Evolutionary conservation across 2,329 filamentous ascomycete species (phyloP).

Genomic region (Cercospora zeae-maydis): DNA sequence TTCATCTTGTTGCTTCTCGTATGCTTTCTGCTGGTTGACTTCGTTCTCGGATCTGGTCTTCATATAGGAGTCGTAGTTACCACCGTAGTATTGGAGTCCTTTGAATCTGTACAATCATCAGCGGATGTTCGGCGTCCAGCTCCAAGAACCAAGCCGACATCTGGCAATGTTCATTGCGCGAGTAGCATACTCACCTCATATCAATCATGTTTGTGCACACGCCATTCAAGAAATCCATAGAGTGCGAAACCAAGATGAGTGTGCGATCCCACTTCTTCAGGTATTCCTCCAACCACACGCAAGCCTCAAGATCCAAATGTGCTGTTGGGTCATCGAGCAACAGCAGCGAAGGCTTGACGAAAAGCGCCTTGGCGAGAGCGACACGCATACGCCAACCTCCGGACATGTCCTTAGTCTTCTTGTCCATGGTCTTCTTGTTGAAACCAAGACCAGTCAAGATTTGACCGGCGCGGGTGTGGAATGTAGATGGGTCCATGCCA

Average conservation of each 20-base stretch:
- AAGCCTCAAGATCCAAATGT: constrained; percentile 98
- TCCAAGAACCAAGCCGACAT: no score
- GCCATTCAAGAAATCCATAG: constrained; percentile 98
- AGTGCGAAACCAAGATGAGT: constrained; percentile 93
- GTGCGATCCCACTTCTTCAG: constrained; percentile 99
- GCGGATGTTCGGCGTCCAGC: neutral
- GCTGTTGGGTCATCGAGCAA: constrained; percentile 97
- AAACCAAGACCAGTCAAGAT: constrained; percentile 98
- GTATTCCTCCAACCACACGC: constrained; percentile 99
- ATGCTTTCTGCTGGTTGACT: constrained; percentile 98
- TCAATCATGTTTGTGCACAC: constrained; percentile 99
- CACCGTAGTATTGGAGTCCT: constrained; percentile 93
- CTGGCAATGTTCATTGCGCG: neutral
- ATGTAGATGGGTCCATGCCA: constrained; percentile 96
- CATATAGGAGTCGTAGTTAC: constrained; percentile 96
- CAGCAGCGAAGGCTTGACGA: constrained; percentile 94
- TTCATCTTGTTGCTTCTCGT: constrained; percentile 98
- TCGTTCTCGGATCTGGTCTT: constrained; percentile 95
- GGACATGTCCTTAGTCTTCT: constrained; percentile 99
- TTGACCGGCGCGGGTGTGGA: constrained; percentile 89
- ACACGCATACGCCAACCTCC: constrained; percentile 99
- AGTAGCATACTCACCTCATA: constrained; percentile 62
- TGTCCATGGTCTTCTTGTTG: constrained; percentile 96
- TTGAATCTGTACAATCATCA: constrained; percentile 46
- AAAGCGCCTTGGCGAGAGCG: constrained; percentile 91